Evolutionary conservation across 768 basidiomycete species (phyloP).

Genomic region (Peribolospora baueri): DNA sequence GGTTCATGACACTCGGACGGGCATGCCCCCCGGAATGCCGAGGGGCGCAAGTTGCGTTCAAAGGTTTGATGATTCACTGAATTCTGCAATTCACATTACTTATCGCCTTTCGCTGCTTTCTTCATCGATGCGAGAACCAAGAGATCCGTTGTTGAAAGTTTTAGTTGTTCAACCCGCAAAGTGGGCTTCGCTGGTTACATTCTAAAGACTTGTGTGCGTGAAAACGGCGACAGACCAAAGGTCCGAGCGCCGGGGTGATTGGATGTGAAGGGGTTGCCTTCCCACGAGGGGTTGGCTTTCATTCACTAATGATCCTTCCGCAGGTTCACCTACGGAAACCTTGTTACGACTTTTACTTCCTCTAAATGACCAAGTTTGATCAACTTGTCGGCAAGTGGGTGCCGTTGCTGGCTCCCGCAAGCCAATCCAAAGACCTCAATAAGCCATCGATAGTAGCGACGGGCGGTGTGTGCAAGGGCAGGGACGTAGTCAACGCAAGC

Average conservation of each 20-base stretch:
- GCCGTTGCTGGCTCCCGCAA: conserved; percentile 35
- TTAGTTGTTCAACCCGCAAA: conserved; percentile 17
- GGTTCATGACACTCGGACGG: conserved; percentile 42
- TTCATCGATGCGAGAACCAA: conserved; percentile 60
- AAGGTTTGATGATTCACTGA: conserved; percentile 64
- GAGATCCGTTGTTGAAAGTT: conserved; percentile 43
- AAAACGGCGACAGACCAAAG: too few species aligned
- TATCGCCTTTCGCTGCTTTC: conserved; percentile 58
- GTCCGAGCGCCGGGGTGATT: conserved; percentile 7
- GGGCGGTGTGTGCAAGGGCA: conserved; percentile 77
- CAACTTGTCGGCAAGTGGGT: conserved; percentile 32
- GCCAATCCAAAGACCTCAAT: conserved; percentile 63
- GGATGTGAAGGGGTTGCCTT: background rate
- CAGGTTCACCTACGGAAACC: conserved; percentile 33
- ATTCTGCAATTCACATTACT: conserved; percentile 64
- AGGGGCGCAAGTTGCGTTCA: conserved; percentile 56
- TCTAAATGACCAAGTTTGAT: conserved; percentile 55
- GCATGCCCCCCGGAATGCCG: conserved; percentile 50
- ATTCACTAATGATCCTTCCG: conserved; percentile 38
- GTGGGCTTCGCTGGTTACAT: conserved; percentile 16
- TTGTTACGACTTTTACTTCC: conserved; percentile 36
- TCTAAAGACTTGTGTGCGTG: conserved; percentile 15
- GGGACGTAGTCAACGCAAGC: conserved; percentile 72
- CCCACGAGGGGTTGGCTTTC: background rate
- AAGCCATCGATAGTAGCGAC: conserved; percentile 76